phyloP scores from a whole-genome alignment of 768 basidiomycete species.

The Kwoniella bestiolae region DNA sequence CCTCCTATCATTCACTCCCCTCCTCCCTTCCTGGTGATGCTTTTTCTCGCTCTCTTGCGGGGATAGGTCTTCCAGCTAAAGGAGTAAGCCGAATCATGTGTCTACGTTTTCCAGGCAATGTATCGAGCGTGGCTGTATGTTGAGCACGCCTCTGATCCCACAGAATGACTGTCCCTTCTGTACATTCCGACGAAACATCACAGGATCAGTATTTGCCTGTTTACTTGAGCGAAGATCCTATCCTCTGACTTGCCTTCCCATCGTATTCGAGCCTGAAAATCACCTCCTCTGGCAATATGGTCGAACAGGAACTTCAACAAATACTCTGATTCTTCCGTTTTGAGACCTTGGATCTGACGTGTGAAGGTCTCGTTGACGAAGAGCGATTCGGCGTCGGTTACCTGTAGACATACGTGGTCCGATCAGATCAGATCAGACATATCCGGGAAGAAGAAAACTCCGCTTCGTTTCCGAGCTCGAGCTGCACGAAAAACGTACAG shows the following conservation, averaged over 20 bases:
- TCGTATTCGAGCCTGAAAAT: conserved; percentile 19
- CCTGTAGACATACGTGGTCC: neutral
- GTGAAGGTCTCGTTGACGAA: conserved; percentile 22
- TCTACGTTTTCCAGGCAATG: conserved; percentile 7
- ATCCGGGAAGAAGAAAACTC: neutral
- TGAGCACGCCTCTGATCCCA: conserved; percentile 24
- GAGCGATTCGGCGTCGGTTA: conserved; percentile 14
- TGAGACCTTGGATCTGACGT: conserved; percentile 12
- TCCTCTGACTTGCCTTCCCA: conserved; percentile 17
- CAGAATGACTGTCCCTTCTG: conserved; percentile 15
- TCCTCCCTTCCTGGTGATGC: too few species aligned
- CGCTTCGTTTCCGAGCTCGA: neutral
- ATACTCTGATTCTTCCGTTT: conserved; percentile 19
- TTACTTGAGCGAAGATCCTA: neutral
- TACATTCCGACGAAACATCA: neutral
- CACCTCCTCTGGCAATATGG: conserved; percentile 7
- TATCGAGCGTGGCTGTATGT: conserved; percentile 19
- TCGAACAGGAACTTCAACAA: conserved; percentile 19
- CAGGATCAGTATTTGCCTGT: too few species aligned
- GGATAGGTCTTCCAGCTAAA: conserved; percentile 7
- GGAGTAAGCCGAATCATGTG: conserved; percentile 22
- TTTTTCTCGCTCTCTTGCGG: too few species aligned
- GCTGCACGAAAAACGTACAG: neutral
- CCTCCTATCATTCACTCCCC: too few species aligned
- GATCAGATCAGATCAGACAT: neutral